Percentiles rank a stretch among this genome's conserved stretches.
phyloP scores from a whole-genome alignment of 768 basidiomycete genomes.

The Psilocybe tampanensis region DNA sequence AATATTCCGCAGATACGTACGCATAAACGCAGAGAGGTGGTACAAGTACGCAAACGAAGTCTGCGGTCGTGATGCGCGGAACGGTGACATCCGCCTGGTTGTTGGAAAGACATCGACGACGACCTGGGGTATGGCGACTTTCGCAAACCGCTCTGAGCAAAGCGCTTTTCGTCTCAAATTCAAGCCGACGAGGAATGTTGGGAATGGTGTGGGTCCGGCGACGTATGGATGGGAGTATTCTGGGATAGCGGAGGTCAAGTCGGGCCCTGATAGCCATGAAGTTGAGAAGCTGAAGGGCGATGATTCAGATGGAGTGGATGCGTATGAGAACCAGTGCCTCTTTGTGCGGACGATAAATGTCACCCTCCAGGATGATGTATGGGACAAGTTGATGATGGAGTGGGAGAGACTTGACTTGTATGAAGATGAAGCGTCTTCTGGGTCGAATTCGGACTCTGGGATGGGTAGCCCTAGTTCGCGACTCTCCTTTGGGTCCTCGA shows the following conservation, averaged over 20 bases:
- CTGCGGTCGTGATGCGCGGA: conserved; percentile 16
- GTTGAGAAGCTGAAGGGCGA: neutral
- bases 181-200: neutral
- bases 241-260: conserved; percentile 3
- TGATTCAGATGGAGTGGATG: neutral
- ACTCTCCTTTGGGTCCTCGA: too few species aligned
- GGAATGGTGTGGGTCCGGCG: neutral
- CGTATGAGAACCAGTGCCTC: conserved; percentile 10
- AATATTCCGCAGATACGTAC: conserved; percentile 3
- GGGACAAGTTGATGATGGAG: neutral
- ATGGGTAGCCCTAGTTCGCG: too few species aligned
- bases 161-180: conserved; percentile 5
- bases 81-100: conserved; percentile 24
- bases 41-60: conserved; percentile 18
- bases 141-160: conserved; percentile 1
- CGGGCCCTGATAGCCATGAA: conserved; percentile 3
- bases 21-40: conserved; percentile 13
- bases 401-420: neutral
- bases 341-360: conserved; percentile 13
- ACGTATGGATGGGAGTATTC: conserved; percentile 10
- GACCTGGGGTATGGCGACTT: conserved; percentile 22
- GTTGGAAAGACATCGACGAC: conserved; percentile 15
- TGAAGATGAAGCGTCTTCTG: neutral
- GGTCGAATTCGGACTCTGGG: neutral
- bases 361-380: conserved; percentile 1